Conservation (phyloP, 345 rosid genomes). For the Eutrema japonicum region DNA sequence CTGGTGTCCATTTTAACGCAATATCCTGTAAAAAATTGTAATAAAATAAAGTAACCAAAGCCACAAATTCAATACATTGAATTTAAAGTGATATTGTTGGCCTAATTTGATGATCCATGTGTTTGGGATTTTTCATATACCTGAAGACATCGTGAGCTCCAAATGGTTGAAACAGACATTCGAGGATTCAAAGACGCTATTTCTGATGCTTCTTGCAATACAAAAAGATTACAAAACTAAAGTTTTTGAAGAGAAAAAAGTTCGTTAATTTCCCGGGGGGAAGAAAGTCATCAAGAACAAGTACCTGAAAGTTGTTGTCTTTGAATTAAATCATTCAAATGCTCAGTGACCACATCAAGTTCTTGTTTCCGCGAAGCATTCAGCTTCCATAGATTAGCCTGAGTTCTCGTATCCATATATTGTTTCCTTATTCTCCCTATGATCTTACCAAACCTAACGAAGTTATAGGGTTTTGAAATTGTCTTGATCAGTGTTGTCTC, state of each 20-base stretch:
- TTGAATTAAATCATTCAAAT: slow-evolving; percentile 49
- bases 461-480: slow-evolving; percentile 59
- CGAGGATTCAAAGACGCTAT: slow-evolving; percentile 16
- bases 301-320: slow-evolving; percentile 50
- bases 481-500: slow-evolving; percentile 34
- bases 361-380: slow-evolving; percentile 49
- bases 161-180: slow-evolving; percentile 39
- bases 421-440: slow-evolving; percentile 56
- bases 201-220: slow-evolving; percentile 44
- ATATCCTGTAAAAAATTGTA: slow-evolving; percentile 45
- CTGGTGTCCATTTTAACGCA: slow-evolving; percentile 65
- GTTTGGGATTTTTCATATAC: slow-evolving; percentile 31
- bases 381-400: slow-evolving; percentile 57
- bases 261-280: background rate
- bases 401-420: slow-evolving; percentile 65
- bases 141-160: slow-evolving; percentile 59
- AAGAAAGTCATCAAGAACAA: background rate
- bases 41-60: slow-evolving; percentile 1
- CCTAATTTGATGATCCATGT: slow-evolving; percentile 22
- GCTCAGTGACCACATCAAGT: slow-evolving; percentile 42
- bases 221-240: background rate
- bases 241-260: background rate
- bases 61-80: background rate
- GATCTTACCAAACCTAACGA: slow-evolving; percentile 55
- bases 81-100: background rate